Base-by-base conservation (phyloP, 768 basidiomycete genomes). In the Clavulina sp. region DNA sequence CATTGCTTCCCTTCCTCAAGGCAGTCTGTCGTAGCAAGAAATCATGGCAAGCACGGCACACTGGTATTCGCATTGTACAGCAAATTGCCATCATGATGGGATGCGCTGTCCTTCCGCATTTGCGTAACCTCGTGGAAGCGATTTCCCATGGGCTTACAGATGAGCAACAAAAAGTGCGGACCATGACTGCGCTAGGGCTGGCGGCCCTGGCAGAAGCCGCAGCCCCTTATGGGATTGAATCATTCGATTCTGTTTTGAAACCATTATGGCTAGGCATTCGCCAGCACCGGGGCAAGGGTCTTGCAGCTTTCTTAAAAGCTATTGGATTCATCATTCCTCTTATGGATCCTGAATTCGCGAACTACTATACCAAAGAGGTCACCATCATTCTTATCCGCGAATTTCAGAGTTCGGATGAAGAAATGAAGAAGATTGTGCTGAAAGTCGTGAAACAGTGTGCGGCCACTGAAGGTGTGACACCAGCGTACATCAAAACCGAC, bases 11-110 rank as follows among this genome's bases (percentile, higher is more conserved):
- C 48, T 99, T 99, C 78, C 73, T 99, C 55, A 93, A 93, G 68
- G 93, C 95, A 32, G 92, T 99, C 52, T 97, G 95, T 69, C 81
- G 91, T 44, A 92, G 87, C 53, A 97, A 97, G 68, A 99, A 99
- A 69, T 97, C 92, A 5, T 99, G 95, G 95, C 95, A 99, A 66
- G 95, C 95, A 5, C 80, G 93, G 54, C 95, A 97, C 65, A 99
- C 95, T 3, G 95, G 95, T 67, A 97, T 99, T 60, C 89, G 95
- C 60, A 97, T 99, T 57, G 91, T 99, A 7, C 95, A 99, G 67
- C 95, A 97, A 65, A 97, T 99, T 48, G 93, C 95, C 19, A 93
- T 96, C 61, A 96, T 97, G 92, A 97, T 97, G 92, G 93, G 93
- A 18, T 97, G 95, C 59, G 93, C 93, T 18, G 89, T 97, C 23